phyloP scores from a whole-genome alignment of 345 rosid species.

The Garcia nutans region DNA sequence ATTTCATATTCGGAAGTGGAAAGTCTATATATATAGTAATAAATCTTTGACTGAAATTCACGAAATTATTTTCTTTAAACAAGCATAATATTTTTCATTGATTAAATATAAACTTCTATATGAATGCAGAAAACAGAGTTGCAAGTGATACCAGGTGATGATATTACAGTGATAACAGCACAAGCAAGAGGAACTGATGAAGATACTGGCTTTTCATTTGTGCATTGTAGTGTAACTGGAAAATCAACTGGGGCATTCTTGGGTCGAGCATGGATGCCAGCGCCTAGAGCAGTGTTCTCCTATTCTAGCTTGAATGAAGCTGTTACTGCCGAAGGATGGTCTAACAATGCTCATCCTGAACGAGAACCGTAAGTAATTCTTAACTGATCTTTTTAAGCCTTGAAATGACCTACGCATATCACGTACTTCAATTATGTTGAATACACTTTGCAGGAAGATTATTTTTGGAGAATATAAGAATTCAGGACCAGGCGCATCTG shows the following conservation, averaged over 20 bases:
- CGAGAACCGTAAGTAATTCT: slow-evolving; percentile 18
- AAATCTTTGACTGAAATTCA: no score
- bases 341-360: slow-evolving; percentile 8
- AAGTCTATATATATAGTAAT: slow-evolving; percentile 22
- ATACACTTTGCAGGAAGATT: slow-evolving; percentile 30
- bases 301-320: slow-evolving; percentile 41
- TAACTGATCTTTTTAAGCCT: no score
- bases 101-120: no score
- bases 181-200: slow-evolving; percentile 48
- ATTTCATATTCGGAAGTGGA: no score
- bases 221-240: slow-evolving; percentile 54
- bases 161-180: slow-evolving; percentile 51
- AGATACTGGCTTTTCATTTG: slow-evolving; percentile 52
- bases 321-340: slow-evolving; percentile 52
- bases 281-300: slow-evolving; percentile 50
- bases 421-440: no score
- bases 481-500: slow-evolving; percentile 44
- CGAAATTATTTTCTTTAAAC: no score
- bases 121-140: slow-evolving; percentile 35
- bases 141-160: slow-evolving; percentile 32
- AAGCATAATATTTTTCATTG: not conserved
- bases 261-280: slow-evolving; percentile 63
- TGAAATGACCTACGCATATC: no score
- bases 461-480: slow-evolving; percentile 57
- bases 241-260: slow-evolving; percentile 39